phyloP scores from a whole-genome alignment of 306 rosid genomes.

The Prunus padus region DNA sequence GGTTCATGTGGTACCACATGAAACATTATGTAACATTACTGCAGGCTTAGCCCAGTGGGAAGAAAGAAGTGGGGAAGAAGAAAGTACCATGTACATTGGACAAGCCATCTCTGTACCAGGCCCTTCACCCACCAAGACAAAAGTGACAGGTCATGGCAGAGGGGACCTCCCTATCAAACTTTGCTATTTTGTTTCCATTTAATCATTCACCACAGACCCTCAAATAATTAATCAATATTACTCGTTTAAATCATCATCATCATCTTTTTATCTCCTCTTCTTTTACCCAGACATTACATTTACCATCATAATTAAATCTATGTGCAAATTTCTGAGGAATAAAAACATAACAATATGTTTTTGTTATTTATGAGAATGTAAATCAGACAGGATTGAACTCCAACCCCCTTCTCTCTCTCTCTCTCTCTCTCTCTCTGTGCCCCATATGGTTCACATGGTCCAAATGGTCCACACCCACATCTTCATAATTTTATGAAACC shows the following conservation, averaged over 20 bases:
- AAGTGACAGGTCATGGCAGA: constrained; percentile 25
- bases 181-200: not conserved
- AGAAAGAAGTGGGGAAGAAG: constrained; percentile 6
- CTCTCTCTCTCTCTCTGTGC: not conserved
- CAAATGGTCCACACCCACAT: constrained; percentile 26
- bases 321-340: no score
- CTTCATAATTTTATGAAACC: constrained; percentile 14
- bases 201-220: not conserved
- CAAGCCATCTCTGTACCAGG: constrained; percentile 7
- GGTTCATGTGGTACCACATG: constrained; percentile 27
- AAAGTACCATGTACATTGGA: constrained; percentile 8
- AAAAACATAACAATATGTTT: not conserved
- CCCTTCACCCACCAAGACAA: constrained; percentile 14
- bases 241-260: not conserved
- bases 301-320: not conserved
- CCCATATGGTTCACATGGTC: constrained; percentile 22
- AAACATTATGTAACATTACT: constrained; percentile 3
- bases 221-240: not conserved
- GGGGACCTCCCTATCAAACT: constrained; percentile 22
- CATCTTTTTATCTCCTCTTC: no score
- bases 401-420: not conserved
- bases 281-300: not conserved
- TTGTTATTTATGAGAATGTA: not conserved
- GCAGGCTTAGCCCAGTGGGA: constrained; percentile 18
- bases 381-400: constrained; percentile 4